Base-by-base conservation (phyloP, 2,329 filamentous ascomycete species). In the Exophiala dermatitidis region DNA sequence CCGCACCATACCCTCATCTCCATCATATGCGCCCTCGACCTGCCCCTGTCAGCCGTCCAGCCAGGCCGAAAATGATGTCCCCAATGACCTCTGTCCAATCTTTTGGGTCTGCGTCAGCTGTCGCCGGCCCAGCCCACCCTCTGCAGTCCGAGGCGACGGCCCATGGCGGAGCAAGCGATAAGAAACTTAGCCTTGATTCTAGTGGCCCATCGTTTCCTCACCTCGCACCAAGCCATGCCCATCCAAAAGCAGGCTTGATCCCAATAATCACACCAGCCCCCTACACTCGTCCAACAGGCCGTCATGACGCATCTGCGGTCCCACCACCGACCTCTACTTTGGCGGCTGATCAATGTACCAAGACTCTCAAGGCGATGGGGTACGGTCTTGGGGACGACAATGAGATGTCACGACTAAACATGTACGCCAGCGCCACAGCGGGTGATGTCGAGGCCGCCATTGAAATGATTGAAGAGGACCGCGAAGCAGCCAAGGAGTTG, bases 391-490 rank as follows among this genome's bases (percentile, higher is more conserved):
- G 60, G 26, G 57, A 66, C 12, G 63, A 68, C 26, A 68, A 69
- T 26, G 71, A 71, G 41, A 60, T 56, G 30, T 61, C 69, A 31
- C 66, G 74, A 40, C 65, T 76, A 51, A 63, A 63, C 32, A 65
- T 75, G 6, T 76, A 74, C 65, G 74, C 74, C 9, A 68, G 69
- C 29, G 73, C 72, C 29, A 69, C 71, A 9, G 65, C 71, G 26
- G 71, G 72, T 10, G 67, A 66, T 48, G 61, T 77, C 26, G 62
- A 63, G 29, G 71, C 74, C 48, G 74, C 74, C 2, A 74, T 77
- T 59, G 73, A 75, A 44, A 74, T 76, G 69, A 75, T 77, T 57
- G 73, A 75, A 54, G 74, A 76, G 54, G 74, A 76, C 54, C 67
- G 71, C 41, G 69, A 68, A 52, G 71, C 56, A 6, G 52, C 49